Percentiles rank a stretch among this genome's conserved stretches.
phyloP scores from a whole-genome alignment of 331 rosid genomes.

The Spiraea crenata region DNA sequence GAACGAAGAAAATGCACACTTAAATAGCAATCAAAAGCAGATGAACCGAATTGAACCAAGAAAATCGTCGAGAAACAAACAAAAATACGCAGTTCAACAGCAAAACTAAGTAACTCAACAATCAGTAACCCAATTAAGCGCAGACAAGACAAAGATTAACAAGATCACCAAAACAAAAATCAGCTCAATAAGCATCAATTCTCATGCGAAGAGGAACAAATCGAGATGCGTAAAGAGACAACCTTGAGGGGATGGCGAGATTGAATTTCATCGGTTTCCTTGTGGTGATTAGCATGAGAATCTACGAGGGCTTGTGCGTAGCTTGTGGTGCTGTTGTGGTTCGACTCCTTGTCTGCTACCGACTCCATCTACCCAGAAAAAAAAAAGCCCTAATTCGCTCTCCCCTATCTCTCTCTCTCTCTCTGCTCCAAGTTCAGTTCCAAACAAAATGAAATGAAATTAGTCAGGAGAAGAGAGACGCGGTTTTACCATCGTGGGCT shows the following conservation, averaged over 20 bases:
- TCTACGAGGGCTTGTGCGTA: slow-evolving; percentile 32
- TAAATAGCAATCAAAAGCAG: neutral
- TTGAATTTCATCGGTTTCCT: slow-evolving; percentile 49
- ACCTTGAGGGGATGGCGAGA: slow-evolving; percentile 81
- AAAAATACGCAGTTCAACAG: neutral
- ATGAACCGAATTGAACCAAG: neutral
- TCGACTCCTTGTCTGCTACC: slow-evolving; percentile 43
- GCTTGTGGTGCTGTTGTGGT: slow-evolving; percentile 20
- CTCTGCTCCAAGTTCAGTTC: neutral
- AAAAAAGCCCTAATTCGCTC: slow-evolving; percentile 36
- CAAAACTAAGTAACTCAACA: too few species aligned
- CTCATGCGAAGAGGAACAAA: neutral
- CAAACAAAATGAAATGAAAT: neutral
- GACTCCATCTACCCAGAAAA: slow-evolving; percentile 47
- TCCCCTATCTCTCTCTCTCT: neutral
- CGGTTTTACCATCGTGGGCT: neutral
- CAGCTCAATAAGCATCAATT: neutral
- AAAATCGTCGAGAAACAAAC: too few species aligned
- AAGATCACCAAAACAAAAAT: neutral
- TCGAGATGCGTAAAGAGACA: neutral
- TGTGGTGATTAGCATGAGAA: slow-evolving; percentile 27
- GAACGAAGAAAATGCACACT: neutral
- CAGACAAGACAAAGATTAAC: neutral
- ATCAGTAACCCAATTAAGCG: too few species aligned
- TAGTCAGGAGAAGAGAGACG: neutral